These are phyloP conservation scores for Fusarium sp. DNA, from an alignment of 2,329 filamentous ascomycete genomes.

Conservation along the genomic window DNA sequence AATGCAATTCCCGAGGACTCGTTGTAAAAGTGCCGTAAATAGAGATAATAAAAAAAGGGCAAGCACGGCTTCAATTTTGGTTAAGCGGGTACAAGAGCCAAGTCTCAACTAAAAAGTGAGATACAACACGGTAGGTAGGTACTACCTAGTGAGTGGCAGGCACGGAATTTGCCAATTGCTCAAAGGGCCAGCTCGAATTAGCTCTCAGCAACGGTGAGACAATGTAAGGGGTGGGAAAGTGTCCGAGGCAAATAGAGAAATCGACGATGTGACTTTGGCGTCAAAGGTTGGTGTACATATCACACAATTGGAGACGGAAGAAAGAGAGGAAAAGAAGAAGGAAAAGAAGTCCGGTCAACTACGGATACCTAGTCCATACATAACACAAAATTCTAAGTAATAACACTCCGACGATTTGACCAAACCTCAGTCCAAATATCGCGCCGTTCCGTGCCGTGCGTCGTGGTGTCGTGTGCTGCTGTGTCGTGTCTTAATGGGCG, in stretches of 20 bases:
- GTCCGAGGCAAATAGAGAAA: neutral
- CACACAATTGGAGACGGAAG: neutral
- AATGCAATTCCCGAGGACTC: slow-evolving; percentile 3
- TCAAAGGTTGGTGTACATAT: slow-evolving; percentile 2
- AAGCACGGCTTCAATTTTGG: slow-evolving; percentile 17
- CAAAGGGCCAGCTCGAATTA: neutral
- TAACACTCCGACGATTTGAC: neutral
- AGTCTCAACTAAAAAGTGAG: slow-evolving; percentile 13
- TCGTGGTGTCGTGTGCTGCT: slow-evolving; percentile 8
- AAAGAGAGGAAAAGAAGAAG: neutral
- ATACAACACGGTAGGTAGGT: neutral
- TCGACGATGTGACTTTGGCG: slow-evolving; percentile 10
- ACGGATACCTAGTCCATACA: slow-evolving; percentile 12
- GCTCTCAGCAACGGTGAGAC: neutral
- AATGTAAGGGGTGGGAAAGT: neutral
- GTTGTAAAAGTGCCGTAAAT: slow-evolving; percentile 19
- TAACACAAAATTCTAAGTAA: slow-evolving; percentile 14
- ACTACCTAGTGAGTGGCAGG: neutral
- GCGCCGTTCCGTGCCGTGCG: slow-evolving; percentile 7
- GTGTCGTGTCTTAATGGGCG: neutral
- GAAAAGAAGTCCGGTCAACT: neutral
- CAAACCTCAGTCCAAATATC: slow-evolving; percentile 12
- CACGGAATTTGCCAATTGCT: neutral
- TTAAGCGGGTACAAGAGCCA: slow-evolving; percentile 8
- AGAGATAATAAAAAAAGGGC: neutral